Base-by-base conservation (phyloP, 2,329 filamentous ascomycete genomes). In the Exophiala xenobiotica region DNA sequence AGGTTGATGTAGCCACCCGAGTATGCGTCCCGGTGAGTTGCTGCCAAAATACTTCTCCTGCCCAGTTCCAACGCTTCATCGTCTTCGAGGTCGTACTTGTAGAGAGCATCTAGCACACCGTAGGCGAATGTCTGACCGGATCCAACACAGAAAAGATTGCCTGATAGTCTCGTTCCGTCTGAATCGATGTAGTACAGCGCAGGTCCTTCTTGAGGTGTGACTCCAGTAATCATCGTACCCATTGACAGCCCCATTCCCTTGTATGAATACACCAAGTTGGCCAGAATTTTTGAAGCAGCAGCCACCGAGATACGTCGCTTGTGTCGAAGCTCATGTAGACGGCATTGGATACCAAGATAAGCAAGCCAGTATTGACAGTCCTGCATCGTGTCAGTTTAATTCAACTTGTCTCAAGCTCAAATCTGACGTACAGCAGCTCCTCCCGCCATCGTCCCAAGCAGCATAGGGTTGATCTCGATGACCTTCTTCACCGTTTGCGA, bases 401-500 rank as follows among this genome's bases (percentile, higher is more conserved):
- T 33, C 26, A 9, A n/a, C 11, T 26, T 12, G 16, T 19, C 22
- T 7, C 20, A 20, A 24, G 9, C 16, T 22, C 6, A 20, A 6
- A 29, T 38, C 27, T 3, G 55, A 73, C 81, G 69, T 75, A 86
- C 83, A 72, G 93, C 93, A 68, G 93, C 93, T 75, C 93, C 93
- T 73, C 93, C 93, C 58, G 93, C 93, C 92, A 99, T 96, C 63
- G 93, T 99, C 61, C 93, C 93, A 66, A 99, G 76, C 73, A 99
- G 80, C 73, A 86, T 87, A 74, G 80, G 89, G 78, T 96, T 96
- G 79, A 96, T 96, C 80, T 96, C 90, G 68, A 99, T 97, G 63
- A 99, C 93, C 81, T 99, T 99, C 85, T 99, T 99, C 68, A 99
- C 93, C 47, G 93, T 99, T 80, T 99, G 93, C 75, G 89, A 95